Conservation (phyloP, 2,329 filamentous ascomycete genomes). For the Aspergillus latus region DNA sequence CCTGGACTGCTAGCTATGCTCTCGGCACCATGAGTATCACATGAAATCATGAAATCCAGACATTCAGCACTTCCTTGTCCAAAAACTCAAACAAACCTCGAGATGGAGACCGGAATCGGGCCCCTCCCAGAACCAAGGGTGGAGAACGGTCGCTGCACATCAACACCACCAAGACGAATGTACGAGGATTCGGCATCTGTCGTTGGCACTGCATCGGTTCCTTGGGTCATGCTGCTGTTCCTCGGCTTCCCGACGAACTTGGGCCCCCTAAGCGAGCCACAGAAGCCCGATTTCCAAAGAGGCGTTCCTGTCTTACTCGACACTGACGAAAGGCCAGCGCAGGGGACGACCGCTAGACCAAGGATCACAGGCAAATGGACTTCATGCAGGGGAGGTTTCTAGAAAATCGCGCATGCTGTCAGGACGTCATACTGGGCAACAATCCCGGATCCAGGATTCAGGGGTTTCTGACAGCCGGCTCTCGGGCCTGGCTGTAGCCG, state of each 20-base stretch:
- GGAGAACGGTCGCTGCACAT: no score
- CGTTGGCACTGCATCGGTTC: not conserved
- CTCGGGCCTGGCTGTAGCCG: not conserved
- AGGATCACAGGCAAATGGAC: not conserved
- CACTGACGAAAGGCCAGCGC: not conserved
- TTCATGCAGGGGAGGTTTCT: slow-evolving; percentile 7
- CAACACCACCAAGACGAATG: not conserved
- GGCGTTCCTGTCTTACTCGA: not conserved
- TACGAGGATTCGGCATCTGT: not conserved
- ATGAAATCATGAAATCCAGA: not conserved
- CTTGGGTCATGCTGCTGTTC: not conserved
- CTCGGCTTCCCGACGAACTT: not conserved
- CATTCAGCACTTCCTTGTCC: not conserved
- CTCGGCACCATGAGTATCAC: no score
- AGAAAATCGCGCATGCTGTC: slow-evolving; percentile 14
- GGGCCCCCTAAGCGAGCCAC: not conserved
- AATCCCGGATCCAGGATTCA: slow-evolving; percentile 1
- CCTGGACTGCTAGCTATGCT: no score
- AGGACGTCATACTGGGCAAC: slow-evolving; percentile 1
- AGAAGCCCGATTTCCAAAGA: not conserved
- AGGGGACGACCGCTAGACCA: not conserved
- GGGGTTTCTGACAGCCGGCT: slow-evolving; percentile 3
- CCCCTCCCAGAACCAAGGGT: no score
- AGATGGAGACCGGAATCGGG: not conserved
- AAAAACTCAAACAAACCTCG: not conserved